phyloP scores from a whole-genome alignment of 2,329 filamentous ascomycete genomes.

The Rhynchosporium secalis region DNA sequence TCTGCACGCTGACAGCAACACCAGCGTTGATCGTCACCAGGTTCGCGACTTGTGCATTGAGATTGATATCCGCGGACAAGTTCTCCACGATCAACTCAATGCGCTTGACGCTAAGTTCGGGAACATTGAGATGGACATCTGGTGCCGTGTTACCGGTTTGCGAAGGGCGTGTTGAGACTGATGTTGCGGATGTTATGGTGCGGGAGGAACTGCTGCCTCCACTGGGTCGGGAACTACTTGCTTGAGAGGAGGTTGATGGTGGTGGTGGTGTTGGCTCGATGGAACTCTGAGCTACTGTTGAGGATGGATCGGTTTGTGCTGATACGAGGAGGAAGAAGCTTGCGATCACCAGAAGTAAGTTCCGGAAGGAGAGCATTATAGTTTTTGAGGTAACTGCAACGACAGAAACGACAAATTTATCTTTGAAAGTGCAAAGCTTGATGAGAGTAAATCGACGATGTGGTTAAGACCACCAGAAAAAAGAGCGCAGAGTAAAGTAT shows the following conservation, averaged over 20 bases:
- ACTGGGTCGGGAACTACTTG: neutral
- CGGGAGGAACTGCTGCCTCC: neutral
- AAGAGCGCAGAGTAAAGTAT: neutral
- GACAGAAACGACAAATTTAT: neutral
- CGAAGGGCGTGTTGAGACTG: slow-evolving; percentile 13
- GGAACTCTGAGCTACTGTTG: neutral
- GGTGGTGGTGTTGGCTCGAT: neutral
- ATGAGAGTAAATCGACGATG: neutral
- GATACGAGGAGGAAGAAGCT: neutral
- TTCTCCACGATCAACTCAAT: slow-evolving; percentile 63
- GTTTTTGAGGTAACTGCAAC: too few relatives aligned
- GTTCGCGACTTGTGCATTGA: slow-evolving; percentile 59
- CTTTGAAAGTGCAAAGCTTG: neutral
- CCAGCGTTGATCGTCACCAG: slow-evolving; percentile 55
- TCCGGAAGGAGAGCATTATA: neutral
- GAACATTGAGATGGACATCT: slow-evolving; percentile 59
- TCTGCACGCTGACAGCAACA: slow-evolving; percentile 47
- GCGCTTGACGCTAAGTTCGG: slow-evolving; percentile 56
- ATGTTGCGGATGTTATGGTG: slow-evolving; percentile 3
- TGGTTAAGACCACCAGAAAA: neutral
- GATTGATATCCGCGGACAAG: slow-evolving; percentile 58
- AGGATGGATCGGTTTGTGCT: slow-evolving; percentile 1
- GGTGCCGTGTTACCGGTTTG: slow-evolving; percentile 43
- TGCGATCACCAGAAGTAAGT: neutral
- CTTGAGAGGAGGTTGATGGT: neutral